Evolutionary conservation across 192 early-diverging fungal genomes (phyloP), one percentile per base, ranked within the genome.

Genomic region (Entomortierella beljakovae): DNA sequence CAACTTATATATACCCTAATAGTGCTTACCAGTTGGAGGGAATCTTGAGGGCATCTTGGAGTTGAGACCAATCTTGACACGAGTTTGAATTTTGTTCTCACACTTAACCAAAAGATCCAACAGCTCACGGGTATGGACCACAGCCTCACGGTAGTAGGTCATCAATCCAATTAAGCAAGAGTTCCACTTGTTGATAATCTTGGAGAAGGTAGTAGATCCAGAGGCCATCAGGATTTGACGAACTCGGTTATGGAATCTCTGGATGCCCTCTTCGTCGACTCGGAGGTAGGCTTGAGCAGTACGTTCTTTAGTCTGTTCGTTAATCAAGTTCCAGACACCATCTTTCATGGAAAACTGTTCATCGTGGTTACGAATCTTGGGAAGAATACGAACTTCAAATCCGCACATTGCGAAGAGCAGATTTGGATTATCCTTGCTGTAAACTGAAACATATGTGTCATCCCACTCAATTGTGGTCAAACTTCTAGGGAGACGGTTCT

Each of bases 401-500:
- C 97, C 97, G 46, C 89, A 91, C 91, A 94, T 93, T 31, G 81
- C 88, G 63, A 99, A 98, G 40, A 99, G 87, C 69, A 99, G 72
- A 80, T 98, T 98, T 48, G 98, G 98, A 81, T 99, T 99, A 76
- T 99, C 98, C 61, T 91, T 92, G 59, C 94, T 95, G 85, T 98
- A 99, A 23, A 99, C 98, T 20, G 92, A 94, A 31, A 95, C 96
- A 73, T 97, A 98, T 18, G 90, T 94, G 63, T 98, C 94, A 37
- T 97, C 96, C 98, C 98, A 99, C 70, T 99, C 98, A 61, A 99
- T 90, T 1, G 97, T 97, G 0, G 98, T 97, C 77, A 99, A 87
- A 46, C 94, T 96, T 61, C 97, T 92, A 33, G 98, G 98, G 68
- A 99, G 86, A 53, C 98, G 88, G 81, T 98, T 98, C 82, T 97